Conservation (phyloP, 2,329 filamentous ascomycete species). For the Aspergillus brunneoviolaceus region DNA sequence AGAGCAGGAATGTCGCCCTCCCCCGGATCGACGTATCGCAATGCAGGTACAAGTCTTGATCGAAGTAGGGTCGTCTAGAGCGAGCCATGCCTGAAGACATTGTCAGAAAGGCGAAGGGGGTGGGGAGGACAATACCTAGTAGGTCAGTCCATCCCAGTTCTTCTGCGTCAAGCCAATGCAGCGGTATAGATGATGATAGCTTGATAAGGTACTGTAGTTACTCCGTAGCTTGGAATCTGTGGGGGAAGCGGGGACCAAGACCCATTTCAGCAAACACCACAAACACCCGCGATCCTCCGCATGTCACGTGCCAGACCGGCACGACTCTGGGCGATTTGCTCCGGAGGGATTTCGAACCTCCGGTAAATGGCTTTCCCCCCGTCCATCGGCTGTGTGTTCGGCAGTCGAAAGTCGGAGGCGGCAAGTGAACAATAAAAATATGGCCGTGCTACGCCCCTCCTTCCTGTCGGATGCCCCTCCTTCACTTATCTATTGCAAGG, state of each 20-base stretch:
- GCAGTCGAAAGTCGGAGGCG: constrained; percentile 11
- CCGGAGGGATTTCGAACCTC: not conserved
- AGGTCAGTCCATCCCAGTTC: too few relatives aligned
- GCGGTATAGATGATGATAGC: too few relatives aligned
- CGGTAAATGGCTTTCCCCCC: constrained; percentile 3
- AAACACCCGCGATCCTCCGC: not conserved
- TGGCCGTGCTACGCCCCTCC: not conserved
- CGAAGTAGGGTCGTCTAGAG: not conserved
- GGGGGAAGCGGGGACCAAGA: not conserved
- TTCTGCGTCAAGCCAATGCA: too few relatives aligned
- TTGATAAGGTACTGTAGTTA: too few relatives aligned
- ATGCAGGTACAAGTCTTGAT: not conserved
- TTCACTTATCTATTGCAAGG: not conserved
- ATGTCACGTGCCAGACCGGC: not conserved
- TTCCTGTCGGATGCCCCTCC: not conserved
- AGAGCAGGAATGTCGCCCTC: not conserved
- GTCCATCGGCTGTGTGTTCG: constrained; percentile 14
- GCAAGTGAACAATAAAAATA: not conserved
- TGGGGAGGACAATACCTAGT: too few relatives aligned
- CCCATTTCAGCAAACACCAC: not conserved
- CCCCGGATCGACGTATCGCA: not conserved
- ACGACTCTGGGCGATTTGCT: too few relatives aligned
- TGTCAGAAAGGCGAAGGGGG: not conserved
- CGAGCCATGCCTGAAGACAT: not conserved
- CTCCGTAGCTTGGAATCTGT: not conserved